A percentile compares a stretch with the other conserved stretches of the same genome.
Conservation (phyloP, 2,329 filamentous ascomycete species). For the Ophiostoma piceae region DNA sequence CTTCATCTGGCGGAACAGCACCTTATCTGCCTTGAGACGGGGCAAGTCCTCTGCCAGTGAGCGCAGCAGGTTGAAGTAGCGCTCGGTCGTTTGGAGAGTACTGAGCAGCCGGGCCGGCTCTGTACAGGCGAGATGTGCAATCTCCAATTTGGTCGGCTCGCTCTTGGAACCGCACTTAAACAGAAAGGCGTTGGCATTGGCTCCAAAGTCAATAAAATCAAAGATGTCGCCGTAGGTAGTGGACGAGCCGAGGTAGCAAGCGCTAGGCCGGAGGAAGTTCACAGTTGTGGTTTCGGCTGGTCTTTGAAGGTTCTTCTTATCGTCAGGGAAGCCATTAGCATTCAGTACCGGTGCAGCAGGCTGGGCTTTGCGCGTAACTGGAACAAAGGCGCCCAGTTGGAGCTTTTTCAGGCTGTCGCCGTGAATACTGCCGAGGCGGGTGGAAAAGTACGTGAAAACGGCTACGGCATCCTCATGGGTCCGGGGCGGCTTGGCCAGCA, state of each 20-base stretch:
- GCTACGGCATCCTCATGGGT: conserved; percentile 60
- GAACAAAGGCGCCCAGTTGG: conserved; percentile 64
- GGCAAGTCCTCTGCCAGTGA: conserved; percentile 69
- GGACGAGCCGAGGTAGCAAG: conserved; percentile 73
- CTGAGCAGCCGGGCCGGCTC: conserved; percentile 79
- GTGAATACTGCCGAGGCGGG: conserved; percentile 67
- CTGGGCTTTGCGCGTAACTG: conserved; percentile 42
- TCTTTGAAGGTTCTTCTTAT: conserved; percentile 26
- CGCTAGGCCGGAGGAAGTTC: conserved; percentile 60
- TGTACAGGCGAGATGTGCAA: conserved; percentile 74
- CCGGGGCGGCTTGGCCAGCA: conserved; percentile 67
- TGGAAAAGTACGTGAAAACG: conserved; percentile 79
- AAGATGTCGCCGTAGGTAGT: conserved; percentile 79
- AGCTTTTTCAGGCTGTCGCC: conserved; percentile 56
- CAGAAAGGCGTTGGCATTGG: conserved; percentile 81
- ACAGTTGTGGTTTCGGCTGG: conserved; percentile 29
- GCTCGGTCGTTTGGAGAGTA: conserved; percentile 73
- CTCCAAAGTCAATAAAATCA: conserved; percentile 92
- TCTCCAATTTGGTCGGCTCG: conserved; percentile 81
- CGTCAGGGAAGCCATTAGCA: conserved; percentile 28
- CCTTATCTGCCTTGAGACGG: conserved; percentile 69
- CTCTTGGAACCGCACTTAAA: conserved; percentile 83
- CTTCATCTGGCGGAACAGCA: conserved; percentile 71
- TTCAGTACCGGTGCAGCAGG: not conserved
- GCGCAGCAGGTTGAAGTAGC: conserved; percentile 77